Conservation (phyloP, 1,284 basidiomycete genomes). For the Trichosporon coremiiforme region DNA sequence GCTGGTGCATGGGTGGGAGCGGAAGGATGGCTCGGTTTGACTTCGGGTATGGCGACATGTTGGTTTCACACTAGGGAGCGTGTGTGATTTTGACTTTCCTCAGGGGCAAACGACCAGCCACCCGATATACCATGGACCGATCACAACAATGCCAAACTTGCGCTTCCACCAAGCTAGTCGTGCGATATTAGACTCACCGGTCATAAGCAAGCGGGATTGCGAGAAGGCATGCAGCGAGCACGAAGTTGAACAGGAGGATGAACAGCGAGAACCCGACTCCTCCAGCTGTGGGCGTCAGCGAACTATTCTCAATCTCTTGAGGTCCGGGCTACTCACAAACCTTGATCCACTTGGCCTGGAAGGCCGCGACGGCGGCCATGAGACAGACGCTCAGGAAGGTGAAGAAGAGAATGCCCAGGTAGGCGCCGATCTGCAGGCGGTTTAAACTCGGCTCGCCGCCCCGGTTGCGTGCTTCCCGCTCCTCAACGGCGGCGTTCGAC, state of each 20-base stretch:
- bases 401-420: conserved; percentile 64
- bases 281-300: conserved; percentile 64
- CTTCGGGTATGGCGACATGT: not conserved
- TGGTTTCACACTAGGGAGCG: not conserved
- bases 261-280: conserved; percentile 83
- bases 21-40: not conserved
- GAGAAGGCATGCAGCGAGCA: conserved; percentile 71
- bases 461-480: conserved; percentile 5
- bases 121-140: conserved; percentile 12
- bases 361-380: conserved; percentile 78
- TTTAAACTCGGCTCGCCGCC: conserved; percentile 3
- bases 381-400: conserved; percentile 85
- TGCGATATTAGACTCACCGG: conserved; percentile 59
- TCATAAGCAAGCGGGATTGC: conserved; percentile 78
- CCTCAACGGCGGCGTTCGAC: conserved; percentile 16
- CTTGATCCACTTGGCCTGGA: conserved; percentile 79
- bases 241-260: conserved; percentile 70
- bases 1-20: not conserved
- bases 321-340: conserved; percentile 66
- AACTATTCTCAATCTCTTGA: too few species aligned
- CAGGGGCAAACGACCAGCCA: conserved; percentile 17
- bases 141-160: conserved; percentile 6
- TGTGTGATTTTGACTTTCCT: conserved; percentile 17
- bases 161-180: too few species aligned
- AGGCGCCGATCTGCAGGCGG: conserved; percentile 13